Evolutionary conservation across 768 basidiomycete genomes (phyloP).

Genomic region (Suillus spraguei): DNA sequence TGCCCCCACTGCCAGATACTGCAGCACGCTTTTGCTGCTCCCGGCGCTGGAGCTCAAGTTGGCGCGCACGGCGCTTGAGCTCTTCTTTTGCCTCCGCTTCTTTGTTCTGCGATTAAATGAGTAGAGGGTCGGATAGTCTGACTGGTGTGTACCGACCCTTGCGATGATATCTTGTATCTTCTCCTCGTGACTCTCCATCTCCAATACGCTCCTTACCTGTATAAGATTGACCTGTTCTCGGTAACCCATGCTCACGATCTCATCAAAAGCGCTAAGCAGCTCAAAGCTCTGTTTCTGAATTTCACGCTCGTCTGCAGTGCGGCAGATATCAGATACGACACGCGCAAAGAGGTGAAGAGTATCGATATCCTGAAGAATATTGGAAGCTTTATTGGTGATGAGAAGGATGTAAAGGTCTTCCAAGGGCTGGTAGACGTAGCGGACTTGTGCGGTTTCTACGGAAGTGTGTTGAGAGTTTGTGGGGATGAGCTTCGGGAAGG

Average conservation of each 20-base stretch:
- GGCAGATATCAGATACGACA: conserved; percentile 89
- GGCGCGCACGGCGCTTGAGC: conserved; percentile 95
- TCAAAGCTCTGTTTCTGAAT: conserved; percentile 92
- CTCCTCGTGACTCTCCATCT: conserved; percentile 92
- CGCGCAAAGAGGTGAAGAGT: conserved; percentile 94
- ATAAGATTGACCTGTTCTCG: conserved; percentile 77
- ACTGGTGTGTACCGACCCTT: conserved; percentile 53
- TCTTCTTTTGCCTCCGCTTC: conserved; percentile 99
- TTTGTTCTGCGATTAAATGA: conserved; percentile 69
- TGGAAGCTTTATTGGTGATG: conserved; percentile 98
- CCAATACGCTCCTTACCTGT: conserved; percentile 76
- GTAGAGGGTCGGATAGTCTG: not conserved
- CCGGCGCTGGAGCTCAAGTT: conserved; percentile 95
- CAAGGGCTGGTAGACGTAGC: conserved; percentile 95
- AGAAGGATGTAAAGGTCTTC: conserved; percentile 97
- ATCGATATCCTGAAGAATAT: conserved; percentile 97
- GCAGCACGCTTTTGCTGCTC: conserved; percentile 86
- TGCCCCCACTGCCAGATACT: conserved; percentile 45
- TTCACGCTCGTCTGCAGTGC: conserved; percentile 85
- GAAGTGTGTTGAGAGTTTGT: conserved; percentile 94
- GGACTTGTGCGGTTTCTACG: conserved; percentile 93
- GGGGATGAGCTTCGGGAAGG: conserved; percentile 97
- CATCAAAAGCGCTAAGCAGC: conserved; percentile 93
- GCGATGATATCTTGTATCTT: conserved; percentile 99
- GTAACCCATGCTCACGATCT: conserved; percentile 90